phyloP scores from a whole-genome alignment of 345 rosid species.

The Sapria himalayana region DNA sequence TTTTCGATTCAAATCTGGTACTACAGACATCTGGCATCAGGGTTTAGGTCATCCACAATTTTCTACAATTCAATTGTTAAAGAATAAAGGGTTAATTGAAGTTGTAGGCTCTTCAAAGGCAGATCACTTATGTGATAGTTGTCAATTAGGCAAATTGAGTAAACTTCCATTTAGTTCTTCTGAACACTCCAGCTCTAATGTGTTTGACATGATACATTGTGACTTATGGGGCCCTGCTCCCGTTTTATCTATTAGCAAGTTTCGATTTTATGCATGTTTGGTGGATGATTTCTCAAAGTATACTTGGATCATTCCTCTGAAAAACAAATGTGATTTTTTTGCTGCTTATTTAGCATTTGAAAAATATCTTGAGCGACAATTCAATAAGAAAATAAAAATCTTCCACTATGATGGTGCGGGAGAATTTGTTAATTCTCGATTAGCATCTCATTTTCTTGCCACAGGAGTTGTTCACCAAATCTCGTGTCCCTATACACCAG shows the following conservation, averaged over 20 bases:
- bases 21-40: conserved; percentile 4
- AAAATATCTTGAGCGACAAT: conserved; percentile 3
- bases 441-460: not conserved
- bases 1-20: not conserved
- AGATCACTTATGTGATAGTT: conserved; percentile 7
- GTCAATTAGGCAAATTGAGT: conserved; percentile 6
- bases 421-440: not conserved
- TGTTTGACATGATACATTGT: conserved; percentile 7
- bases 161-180: not conserved
- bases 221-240: conserved; percentile 8
- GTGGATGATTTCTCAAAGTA: conserved; percentile 3
- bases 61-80: not conserved
- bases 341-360: conserved; percentile 3
- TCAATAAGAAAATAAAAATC: conserved; percentile 2
- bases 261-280: conserved; percentile 2
- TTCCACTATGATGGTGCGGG: conserved; percentile 7
- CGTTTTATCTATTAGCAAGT: conserved; percentile 1
- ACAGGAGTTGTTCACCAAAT: not conserved
- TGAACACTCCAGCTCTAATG: too few relatives aligned
- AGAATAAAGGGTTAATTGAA: conserved; percentile 7
- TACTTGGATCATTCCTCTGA: conserved; percentile 3
- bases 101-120: not conserved
- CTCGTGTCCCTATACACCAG: not conserved
- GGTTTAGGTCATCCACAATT: conserved; percentile 2
- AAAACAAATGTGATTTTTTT: conserved; percentile 4